A percentile compares a stretch with the other conserved stretches of the same genome.
phyloP scores from a whole-genome alignment of 345 rosid species.

The Lenwebbia sp. region DNA sequence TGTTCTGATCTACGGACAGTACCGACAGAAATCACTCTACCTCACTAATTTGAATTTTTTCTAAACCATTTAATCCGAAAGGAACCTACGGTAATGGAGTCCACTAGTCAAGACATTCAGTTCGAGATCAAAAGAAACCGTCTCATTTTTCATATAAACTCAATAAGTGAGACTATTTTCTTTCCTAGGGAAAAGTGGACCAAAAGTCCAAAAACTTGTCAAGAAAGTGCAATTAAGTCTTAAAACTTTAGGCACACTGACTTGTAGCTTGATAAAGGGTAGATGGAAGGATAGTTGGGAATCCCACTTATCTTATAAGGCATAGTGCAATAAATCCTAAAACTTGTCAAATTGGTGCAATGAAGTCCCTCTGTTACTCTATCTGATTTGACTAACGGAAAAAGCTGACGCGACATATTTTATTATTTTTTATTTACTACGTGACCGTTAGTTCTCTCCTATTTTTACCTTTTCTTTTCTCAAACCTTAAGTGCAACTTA shows the following conservation, averaged over 20 bases:
- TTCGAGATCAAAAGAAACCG: not conserved
- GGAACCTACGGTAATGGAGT: not conserved
- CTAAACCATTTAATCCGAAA: not conserved
- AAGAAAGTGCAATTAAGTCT: not conserved
- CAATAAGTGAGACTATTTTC: not conserved
- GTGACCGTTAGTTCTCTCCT: not conserved
- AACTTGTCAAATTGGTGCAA: not conserved
- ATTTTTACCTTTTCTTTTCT: not conserved
- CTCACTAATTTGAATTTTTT: not conserved
- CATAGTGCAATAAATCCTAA: not conserved
- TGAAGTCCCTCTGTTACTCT: not conserved
- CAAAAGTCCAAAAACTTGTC: not conserved
- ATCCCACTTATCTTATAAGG: too few species aligned
- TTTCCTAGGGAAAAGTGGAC: not conserved
- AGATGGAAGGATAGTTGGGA: too few species aligned
- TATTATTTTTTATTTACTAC: not conserved
- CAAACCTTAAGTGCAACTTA: not conserved
- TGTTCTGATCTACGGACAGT: not conserved
- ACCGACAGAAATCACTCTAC: not conserved
- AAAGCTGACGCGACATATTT: not conserved
- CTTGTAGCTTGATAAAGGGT: too few species aligned
- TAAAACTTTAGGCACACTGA: not conserved
- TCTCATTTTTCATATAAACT: not conserved
- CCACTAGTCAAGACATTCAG: not conserved
- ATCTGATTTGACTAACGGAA: not conserved